Evolutionary conservation across 169 alveolate genomes (phyloP).

Genomic region (Plasmodium blacklocki): DNA sequence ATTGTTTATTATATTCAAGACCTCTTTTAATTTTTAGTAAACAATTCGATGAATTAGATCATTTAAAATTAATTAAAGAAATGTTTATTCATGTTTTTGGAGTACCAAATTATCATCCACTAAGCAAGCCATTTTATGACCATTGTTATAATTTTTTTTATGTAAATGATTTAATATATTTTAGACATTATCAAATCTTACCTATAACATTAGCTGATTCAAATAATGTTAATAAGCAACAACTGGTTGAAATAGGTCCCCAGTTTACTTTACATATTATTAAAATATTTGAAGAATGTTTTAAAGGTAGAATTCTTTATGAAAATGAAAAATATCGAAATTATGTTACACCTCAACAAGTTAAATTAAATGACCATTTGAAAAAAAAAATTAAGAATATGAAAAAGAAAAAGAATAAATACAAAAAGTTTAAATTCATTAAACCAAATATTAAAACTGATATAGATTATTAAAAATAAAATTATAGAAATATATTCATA

Average conservation of each 20-base stretch:
- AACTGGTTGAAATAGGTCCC: slow-evolving; percentile 90
- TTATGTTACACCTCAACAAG: slow-evolving; percentile 34
- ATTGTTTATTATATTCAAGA: slow-evolving; percentile 94
- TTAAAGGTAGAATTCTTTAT: slow-evolving; percentile 54
- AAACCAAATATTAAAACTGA: slow-evolving; percentile 38
- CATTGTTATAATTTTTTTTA: slow-evolving; percentile 93
- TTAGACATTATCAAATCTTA: slow-evolving; percentile 94
- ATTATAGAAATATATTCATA: neutral
- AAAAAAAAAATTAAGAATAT: slow-evolving; percentile 25
- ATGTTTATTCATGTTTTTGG: slow-evolving; percentile 88
- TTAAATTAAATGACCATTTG: slow-evolving; percentile 18
- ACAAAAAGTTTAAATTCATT: slow-evolving; percentile 20
- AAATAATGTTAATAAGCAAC: slow-evolving; percentile 88
- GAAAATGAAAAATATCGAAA: slow-evolving; percentile 54
- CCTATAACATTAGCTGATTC: slow-evolving; percentile 83
- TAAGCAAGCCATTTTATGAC: slow-evolving; percentile 96
- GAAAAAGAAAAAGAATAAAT: slow-evolving; percentile 5
- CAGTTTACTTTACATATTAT: slow-evolving; percentile 61
- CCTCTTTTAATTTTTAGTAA: slow-evolving; percentile 96
- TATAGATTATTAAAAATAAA: slow-evolving; percentile 31
- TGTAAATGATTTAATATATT: slow-evolving; percentile 91
- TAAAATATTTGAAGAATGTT: slow-evolving; percentile 62
- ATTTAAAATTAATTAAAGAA: slow-evolving; percentile 81
- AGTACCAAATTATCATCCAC: slow-evolving; percentile 96
- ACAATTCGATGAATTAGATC: slow-evolving; percentile 81